Conservation (phyloP, 306 rosid species). For the Purshia tridentata region DNA sequence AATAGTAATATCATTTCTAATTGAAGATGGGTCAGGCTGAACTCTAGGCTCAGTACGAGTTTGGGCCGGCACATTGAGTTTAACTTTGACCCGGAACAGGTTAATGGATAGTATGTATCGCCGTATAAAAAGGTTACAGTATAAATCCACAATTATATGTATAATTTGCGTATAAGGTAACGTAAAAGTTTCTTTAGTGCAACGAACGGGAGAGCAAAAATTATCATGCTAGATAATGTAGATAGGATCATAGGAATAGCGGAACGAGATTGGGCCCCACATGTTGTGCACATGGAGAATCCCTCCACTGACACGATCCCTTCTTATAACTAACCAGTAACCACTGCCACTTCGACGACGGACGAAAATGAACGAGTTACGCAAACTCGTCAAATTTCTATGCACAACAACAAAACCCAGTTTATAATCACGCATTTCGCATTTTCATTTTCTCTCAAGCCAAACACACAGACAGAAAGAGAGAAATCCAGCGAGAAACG, state of each 20-base stretch:
- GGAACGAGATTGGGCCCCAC: background rate
- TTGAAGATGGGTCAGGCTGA: too few relatives aligned
- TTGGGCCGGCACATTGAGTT: too few relatives aligned
- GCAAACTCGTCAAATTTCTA: background rate
- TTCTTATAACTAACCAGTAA: background rate
- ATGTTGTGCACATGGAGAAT: background rate
- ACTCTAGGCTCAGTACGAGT: too few relatives aligned
- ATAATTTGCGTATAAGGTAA: too few relatives aligned
- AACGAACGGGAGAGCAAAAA: background rate
- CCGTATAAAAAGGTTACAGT: too few relatives aligned
- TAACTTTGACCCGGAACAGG: too few relatives aligned
- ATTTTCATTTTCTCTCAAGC: conserved; percentile 24
- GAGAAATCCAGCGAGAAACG: conserved; percentile 16
- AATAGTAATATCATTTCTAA: too few relatives aligned
- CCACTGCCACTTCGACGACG: background rate
- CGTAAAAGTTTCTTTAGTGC: background rate
- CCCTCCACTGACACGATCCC: background rate
- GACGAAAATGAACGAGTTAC: background rate
- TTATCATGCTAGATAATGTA: background rate
- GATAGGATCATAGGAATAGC: too few relatives aligned
- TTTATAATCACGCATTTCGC: conserved; percentile 12
- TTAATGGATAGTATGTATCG: too few relatives aligned
- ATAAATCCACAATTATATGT: too few relatives aligned
- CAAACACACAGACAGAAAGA: conserved; percentile 29
- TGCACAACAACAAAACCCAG: background rate